Evolutionary conservation across 768 basidiomycete genomes (phyloP), one percentile per base, ranked within the genome.

Genomic region (Coprinopsis cinerea): DNA sequence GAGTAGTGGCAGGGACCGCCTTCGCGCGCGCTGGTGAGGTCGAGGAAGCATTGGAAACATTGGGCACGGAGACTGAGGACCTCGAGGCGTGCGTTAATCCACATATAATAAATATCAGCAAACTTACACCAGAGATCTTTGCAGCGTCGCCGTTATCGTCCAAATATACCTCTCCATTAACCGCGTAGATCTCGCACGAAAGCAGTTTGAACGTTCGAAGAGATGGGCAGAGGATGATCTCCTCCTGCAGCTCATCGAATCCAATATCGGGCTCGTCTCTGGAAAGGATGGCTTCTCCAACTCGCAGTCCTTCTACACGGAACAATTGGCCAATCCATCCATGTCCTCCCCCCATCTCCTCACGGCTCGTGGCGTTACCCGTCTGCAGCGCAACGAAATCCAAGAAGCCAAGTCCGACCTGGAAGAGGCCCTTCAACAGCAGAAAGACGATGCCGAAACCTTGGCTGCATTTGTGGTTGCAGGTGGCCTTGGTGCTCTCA

Each of bases 121-220:
- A n/a, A n/a, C n/a, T n/a, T n/a, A n/a, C n/a, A n/a, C n/a, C n/a
- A n/a, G n/a, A n/a, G n/a, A n/a, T n/a, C n/a, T n/a, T 4, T n/a
- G 18, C 57, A 95, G 93, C 35, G 83, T 90, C 28, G 86, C 91
- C 3, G 67, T 92, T 37, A 80, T 87, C 41, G 82, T 88, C 11
- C 90, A 95, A 61, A 80, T 95, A 44, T 89, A 92, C 62, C 81
- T 97, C 30, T 89, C 90, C n/a, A 89, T 94, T 50, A 79, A 88
- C 64, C 84, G 93, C 35, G 72, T 84, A 27, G 92, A 90, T 68
- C 78, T 93, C 32, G 93, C 93, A 23, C 87, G 83, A 67, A 88
- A 83, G 60, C 85, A 90, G 59, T 85, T 90, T 61, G 84, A 88
- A 26, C 77, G 82, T 20, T 88, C 90, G 22, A 87, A 92, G 66